These are phyloP conservation scores for Candida sphagnicola DNA, from an alignment of 805 yeast species.

Conservation along the genomic window DNA sequence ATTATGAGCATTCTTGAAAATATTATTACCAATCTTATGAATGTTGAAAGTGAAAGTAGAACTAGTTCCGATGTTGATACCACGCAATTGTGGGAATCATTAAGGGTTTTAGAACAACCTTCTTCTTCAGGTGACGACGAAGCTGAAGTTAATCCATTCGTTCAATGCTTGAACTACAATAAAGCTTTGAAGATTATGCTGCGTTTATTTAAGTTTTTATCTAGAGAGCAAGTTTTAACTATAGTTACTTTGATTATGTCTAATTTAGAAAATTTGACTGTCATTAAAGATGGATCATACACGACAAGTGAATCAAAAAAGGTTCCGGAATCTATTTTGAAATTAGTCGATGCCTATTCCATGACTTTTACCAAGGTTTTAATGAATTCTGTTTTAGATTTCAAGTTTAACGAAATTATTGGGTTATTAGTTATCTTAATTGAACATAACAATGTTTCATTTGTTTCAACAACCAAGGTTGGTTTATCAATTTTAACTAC, in stretches of 20 bases:
- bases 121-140: conserved; percentile 47
- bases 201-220: conserved; percentile 79
- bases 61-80: conserved; percentile 32
- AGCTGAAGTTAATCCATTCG: conserved; percentile 66
- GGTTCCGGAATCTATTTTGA: conserved; percentile 50
- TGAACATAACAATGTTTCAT: conserved; percentile 63
- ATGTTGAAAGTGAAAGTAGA: conserved; percentile 63
- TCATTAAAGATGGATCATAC: conserved; percentile 76
- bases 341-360: conserved; percentile 73
- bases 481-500: conserved; percentile 88
- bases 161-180: conserved; percentile 75
- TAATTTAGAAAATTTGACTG: conserved; percentile 73
- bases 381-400: conserved; percentile 78
- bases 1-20: conserved; percentile 69
- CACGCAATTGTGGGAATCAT: conserved; percentile 65
- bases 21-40: conserved; percentile 71
- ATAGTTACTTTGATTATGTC: conserved; percentile 75
- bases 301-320: conserved; percentile 50
- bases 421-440: conserved; percentile 68
- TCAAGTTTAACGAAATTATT: conserved; percentile 74
- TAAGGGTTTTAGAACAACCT: conserved; percentile 65
- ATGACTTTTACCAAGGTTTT: conserved; percentile 78
- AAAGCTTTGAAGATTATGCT: conserved; percentile 89
- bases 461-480: conserved; percentile 67
- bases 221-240: conserved; percentile 71